Evolutionary conservation across 257 asterid genomes (phyloP), one percentile per base, ranked within the genome.

Genomic region (Coffea eugenioides): DNA sequence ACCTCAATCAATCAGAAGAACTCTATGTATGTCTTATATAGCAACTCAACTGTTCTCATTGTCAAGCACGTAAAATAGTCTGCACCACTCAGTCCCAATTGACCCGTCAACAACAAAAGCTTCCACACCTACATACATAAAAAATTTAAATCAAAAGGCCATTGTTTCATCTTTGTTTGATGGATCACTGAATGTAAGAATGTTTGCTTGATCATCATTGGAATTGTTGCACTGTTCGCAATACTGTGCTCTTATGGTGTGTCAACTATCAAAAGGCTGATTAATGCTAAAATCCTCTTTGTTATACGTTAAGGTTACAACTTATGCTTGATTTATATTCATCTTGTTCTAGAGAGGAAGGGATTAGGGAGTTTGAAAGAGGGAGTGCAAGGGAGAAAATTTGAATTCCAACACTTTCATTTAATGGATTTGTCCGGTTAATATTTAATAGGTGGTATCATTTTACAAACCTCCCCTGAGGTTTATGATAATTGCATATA

Each of bases 1-100:
- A 79, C 71, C 81, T 80, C 87, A 83, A 81, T 87, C 87, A 79
- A 83, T 86, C 69, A 77, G 69, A 64, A 77, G 69, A 64, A 64
- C 52, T 39, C 43, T 48, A 74, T 21, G 52, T 23, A 39, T 10
- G 8, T 48, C 41, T 48, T 71, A 54, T 41, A 36, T 73, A 31
- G 43, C 27, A 36, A 61, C 65, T 72, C 48, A 71, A 80, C 84
- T 80, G 75, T 61, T 80, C 65, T 76, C 56, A 16, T 74, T 62
- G 52, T 61, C 74, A 45, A 62, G 57, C 84, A 86, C 79, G 84
- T 68, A 78, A 83, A 39, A 81, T 73, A 52, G 73, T 72, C 87
- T 78, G 84, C 25, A 48, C 77, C 85, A 83, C 84, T 80, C 84
- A 83, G 79, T 67, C 81, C 45, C 46, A n/a, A 34, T 45, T 70